These are phyloP conservation scores for Aspergillus texensis DNA, from an alignment of 2,329 filamentous ascomycete species.

Conservation along the genomic window DNA sequence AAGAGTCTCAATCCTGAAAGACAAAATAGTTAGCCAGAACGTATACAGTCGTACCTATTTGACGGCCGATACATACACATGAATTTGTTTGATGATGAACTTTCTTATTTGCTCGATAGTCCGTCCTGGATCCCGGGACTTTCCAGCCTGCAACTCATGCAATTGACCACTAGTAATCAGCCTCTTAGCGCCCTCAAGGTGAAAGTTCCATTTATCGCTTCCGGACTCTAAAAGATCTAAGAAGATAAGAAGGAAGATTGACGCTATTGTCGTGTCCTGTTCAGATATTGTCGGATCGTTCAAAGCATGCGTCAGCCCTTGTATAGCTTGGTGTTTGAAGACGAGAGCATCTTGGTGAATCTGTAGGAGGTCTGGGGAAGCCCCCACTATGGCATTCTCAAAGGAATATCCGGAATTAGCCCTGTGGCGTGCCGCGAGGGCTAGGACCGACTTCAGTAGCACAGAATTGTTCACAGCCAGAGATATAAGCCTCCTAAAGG, in stretches of 20 bases:
- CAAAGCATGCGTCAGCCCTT: constrained; percentile 29
- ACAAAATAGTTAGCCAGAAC: background rate
- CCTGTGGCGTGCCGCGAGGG: constrained; percentile 38
- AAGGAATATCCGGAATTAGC: constrained; percentile 33
- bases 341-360: constrained; percentile 33
- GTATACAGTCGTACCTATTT: background rate
- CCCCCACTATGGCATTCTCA: constrained; percentile 12
- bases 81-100: constrained; percentile 35
- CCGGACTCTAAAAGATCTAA: constrained; percentile 37
- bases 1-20: constrained; percentile 36
- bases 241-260: constrained; percentile 37
- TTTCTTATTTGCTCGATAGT: constrained; percentile 31
- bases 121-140: constrained; percentile 26
- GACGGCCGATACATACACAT: constrained; percentile 25
- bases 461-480: constrained; percentile 31
- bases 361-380: constrained; percentile 14
- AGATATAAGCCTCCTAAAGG: constrained; percentile 35
- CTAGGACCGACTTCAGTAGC: constrained; percentile 35
- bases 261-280: constrained; percentile 36
- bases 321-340: constrained; percentile 39
- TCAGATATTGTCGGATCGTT: constrained; percentile 13
- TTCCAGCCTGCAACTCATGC: constrained; percentile 9
- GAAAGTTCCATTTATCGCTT: constrained; percentile 37
- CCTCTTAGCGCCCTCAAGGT: constrained; percentile 35
- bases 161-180: constrained; percentile 25